A percentile compares a stretch with the other conserved stretches of the same genome.
phyloP scores from a whole-genome alignment of 495 filamentous ascomycete species.

The Evansstolkia leycettana region DNA sequence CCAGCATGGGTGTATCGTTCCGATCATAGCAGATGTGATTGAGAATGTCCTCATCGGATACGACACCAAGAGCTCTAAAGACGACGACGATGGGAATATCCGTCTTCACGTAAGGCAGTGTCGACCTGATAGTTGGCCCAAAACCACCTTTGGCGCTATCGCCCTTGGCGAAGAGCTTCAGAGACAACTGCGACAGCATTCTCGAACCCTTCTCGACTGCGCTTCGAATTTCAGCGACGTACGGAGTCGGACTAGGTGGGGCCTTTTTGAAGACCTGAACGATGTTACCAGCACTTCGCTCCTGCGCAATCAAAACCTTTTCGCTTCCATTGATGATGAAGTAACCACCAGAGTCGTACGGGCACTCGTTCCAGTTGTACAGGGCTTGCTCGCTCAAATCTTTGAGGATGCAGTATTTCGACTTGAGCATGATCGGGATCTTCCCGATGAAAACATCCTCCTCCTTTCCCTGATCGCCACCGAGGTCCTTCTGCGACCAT shows the following conservation, averaged over 20 bases:
- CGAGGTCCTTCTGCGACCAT: conserved; percentile 40
- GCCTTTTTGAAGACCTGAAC: conserved; percentile 98
- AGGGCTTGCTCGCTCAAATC: conserved; percentile 68
- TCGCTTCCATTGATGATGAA: conserved; percentile 99
- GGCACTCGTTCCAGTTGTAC: conserved; percentile 84
- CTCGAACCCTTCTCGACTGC: conserved; percentile 92
- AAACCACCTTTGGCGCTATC: conserved; percentile 64
- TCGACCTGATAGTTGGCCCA: conserved; percentile 78
- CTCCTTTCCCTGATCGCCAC: conserved; percentile 51
- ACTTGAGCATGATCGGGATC: conserved; percentile 95
- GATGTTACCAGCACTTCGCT: conserved; percentile 93
- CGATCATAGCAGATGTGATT: conserved; percentile 95
- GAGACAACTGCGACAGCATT: conserved; percentile 76
- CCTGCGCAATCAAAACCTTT: conserved; percentile 96
- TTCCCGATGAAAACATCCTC: conserved; percentile 78
- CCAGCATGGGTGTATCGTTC: conserved; percentile 91
- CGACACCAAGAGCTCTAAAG: conserved; percentile 88
- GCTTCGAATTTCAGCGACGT: conserved; percentile 89
- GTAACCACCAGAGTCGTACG: conserved; percentile 95
- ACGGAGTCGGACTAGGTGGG: conserved; percentile 72
- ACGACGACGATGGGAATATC: conserved; percentile 91
- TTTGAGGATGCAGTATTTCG: conserved; percentile 79
- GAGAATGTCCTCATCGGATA: conserved; percentile 95
- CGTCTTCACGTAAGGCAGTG: conserved; percentile 82
- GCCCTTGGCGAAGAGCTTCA: conserved; percentile 79